Percentiles rank a stretch among this genome's conserved stretches.
Conservation (phyloP, 345 rosid species). For the Combretum micranthum region DNA sequence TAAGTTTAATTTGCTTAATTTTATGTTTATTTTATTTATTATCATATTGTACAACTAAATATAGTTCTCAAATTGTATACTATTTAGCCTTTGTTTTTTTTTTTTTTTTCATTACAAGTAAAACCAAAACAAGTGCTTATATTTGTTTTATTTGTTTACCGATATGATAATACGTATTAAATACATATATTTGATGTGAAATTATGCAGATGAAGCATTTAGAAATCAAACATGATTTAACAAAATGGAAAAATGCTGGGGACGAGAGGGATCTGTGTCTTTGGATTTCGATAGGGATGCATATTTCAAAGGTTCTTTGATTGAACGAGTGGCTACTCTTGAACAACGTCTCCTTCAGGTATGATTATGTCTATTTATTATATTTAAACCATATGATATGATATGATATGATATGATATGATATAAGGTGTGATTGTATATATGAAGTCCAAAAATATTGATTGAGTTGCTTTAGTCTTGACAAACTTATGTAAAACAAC, state of each 20-base stretch:
- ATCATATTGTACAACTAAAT: too few relatives aligned
- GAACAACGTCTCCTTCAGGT: conserved; percentile 73
- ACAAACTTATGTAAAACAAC: too few relatives aligned
- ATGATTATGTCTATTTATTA: too few relatives aligned
- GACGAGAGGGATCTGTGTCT: conserved; percentile 24
- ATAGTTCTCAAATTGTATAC: too few relatives aligned
- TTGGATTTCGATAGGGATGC: conserved; percentile 58
- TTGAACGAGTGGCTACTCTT: conserved; percentile 61
- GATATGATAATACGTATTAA: too few relatives aligned
- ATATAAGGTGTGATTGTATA: too few relatives aligned
- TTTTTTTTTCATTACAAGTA: not conserved
- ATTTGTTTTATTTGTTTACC: too few relatives aligned
- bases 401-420: not conserved
- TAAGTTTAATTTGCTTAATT: conserved; percentile 16
- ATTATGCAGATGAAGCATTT: conserved; percentile 47
- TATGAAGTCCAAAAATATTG: too few relatives aligned
- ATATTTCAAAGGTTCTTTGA: conserved; percentile 61
- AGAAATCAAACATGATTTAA: conserved; percentile 41
- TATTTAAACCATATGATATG: not conserved
- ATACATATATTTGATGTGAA: not conserved
- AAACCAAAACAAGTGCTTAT: too few relatives aligned
- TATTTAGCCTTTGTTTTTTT: not conserved
- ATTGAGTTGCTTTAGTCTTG: too few relatives aligned
- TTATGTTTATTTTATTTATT: not conserved
- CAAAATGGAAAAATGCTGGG: conserved; percentile 28